Evolutionary conservation across 2,329 filamentous ascomycete genomes (phyloP).

Genomic region (Neonectria neomacrospora): DNA sequence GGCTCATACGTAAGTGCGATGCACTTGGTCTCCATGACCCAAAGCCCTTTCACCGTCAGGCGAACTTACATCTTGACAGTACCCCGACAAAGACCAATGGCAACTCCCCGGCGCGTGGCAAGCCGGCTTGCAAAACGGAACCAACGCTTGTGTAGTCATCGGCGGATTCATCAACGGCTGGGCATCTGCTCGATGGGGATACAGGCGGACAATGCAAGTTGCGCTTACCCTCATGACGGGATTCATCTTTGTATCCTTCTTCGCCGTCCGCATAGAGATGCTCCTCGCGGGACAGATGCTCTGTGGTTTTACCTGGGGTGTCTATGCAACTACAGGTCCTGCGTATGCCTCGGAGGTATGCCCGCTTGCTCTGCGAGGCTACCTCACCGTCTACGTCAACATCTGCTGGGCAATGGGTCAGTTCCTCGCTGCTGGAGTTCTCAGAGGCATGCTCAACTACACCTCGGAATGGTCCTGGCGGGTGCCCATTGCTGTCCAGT

Average conservation of each 20-base stretch:
- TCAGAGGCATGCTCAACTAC: slow-evolving; percentile 46
- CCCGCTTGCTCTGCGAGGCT: slow-evolving; percentile 53
- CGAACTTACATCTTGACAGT: slow-evolving; percentile 23
- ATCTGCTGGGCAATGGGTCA: slow-evolving; percentile 57
- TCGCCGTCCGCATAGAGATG: slow-evolving; percentile 50
- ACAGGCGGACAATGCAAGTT: slow-evolving; percentile 62
- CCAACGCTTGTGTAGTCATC: slow-evolving; percentile 33
- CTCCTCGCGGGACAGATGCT: slow-evolving; percentile 59
- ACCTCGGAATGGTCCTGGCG: slow-evolving; percentile 50
- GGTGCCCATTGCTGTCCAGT: slow-evolving; percentile 53
- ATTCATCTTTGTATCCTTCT: slow-evolving; percentile 49
- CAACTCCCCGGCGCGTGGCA: slow-evolving; percentile 38
- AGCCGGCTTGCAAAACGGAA: slow-evolving; percentile 27
- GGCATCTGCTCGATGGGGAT: slow-evolving; percentile 36
- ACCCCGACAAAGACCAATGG: slow-evolving; percentile 33
- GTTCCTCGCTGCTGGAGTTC: slow-evolving; percentile 51
- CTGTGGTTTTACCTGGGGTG: slow-evolving; percentile 56
- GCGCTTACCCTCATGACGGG: slow-evolving; percentile 50
- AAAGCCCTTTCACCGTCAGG: neutral
- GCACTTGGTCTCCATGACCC: too few relatives aligned
- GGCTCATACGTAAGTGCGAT: neutral
- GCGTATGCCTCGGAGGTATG: slow-evolving; percentile 59
- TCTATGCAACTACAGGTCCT: slow-evolving; percentile 56
- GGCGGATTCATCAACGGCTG: slow-evolving; percentile 39
- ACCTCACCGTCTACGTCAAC: slow-evolving; percentile 56